Percentiles rank a stretch among this genome's conserved stretches.
These are phyloP conservation scores for Euphorbia peplus DNA, from an alignment of 345 rosid species.

Conservation along the genomic window DNA sequence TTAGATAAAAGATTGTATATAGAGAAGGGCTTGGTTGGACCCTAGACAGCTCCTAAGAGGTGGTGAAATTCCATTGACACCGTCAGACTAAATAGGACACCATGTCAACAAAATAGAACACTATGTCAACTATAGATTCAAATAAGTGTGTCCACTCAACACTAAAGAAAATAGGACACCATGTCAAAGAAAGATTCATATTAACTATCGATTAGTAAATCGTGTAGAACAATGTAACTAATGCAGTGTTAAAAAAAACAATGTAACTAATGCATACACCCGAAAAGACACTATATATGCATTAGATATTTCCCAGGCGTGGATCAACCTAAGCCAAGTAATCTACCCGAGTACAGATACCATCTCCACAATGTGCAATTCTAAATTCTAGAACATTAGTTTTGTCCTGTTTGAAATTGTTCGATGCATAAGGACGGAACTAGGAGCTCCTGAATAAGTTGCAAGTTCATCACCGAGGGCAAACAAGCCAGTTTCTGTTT, in stretches of 20 bases:
- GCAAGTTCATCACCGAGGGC: background rate
- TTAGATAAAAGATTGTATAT: no score
- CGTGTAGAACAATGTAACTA: background rate
- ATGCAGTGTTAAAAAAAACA: background rate
- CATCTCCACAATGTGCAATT: background rate
- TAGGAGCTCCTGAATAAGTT: background rate
- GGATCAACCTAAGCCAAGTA: background rate
- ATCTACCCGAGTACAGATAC: background rate
- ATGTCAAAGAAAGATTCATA: no score
- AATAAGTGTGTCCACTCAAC: background rate
- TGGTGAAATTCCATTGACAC: no score
- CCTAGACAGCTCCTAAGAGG: no score
- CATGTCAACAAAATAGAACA: background rate
- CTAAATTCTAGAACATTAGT: no score
- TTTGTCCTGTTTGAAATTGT: background rate
- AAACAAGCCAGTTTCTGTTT: no score
- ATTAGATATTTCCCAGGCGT: background rate
- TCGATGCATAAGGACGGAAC: background rate
- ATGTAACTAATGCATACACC: background rate
- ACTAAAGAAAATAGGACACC: background rate
- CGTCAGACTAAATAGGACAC: background rate
- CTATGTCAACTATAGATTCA: no score
- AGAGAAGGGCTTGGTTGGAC: no score
- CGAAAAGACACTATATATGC: background rate
- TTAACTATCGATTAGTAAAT: background rate